Evolutionary conservation across 768 basidiomycete species (phyloP).

Genomic region (Serpula lacrymans): DNA sequence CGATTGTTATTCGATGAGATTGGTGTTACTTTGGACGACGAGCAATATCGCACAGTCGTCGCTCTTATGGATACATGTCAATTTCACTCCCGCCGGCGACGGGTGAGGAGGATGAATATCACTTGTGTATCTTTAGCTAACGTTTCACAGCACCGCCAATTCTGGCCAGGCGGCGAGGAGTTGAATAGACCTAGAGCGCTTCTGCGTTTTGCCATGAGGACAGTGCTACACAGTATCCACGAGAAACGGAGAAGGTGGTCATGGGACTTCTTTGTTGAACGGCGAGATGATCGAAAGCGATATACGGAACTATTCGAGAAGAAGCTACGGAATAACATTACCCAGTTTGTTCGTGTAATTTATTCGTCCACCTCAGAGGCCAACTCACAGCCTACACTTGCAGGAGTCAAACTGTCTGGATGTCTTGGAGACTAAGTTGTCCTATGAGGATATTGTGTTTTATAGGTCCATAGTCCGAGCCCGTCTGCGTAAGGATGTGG

Average conservation of each 20-base stretch:
- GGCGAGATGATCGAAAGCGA: slow-evolving; percentile 80
- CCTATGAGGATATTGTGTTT: slow-evolving; percentile 94
- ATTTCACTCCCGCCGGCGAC: slow-evolving; percentile 81
- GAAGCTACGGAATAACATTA: slow-evolving; percentile 53
- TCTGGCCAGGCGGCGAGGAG: slow-evolving; percentile 63
- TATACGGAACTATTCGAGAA: slow-evolving; percentile 87
- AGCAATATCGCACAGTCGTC: slow-evolving; percentile 92
- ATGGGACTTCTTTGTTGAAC: slow-evolving; percentile 85
- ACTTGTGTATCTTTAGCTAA: slow-evolving; percentile 14
- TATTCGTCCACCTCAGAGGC: background rate
- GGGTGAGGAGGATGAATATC: slow-evolving; percentile 41
- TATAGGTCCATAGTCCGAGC: slow-evolving; percentile 95
- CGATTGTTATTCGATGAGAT: slow-evolving; percentile 91
- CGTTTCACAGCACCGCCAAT: slow-evolving; percentile 74
- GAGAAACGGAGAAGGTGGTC: slow-evolving; percentile 86
- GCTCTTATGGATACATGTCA: slow-evolving; percentile 96
- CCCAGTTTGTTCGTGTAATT: slow-evolving; percentile 62
- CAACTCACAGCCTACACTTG: background rate
- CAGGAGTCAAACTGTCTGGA: slow-evolving; percentile 57
- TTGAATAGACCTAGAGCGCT: slow-evolving; percentile 68
- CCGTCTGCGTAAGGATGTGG: slow-evolving; percentile 80
- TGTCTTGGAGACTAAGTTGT: slow-evolving; percentile 73
- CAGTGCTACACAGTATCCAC: slow-evolving; percentile 79
- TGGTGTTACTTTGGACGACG: slow-evolving; percentile 84
- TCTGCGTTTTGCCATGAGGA: slow-evolving; percentile 72